These are phyloP conservation scores for Bauhinia variegata DNA, from an alignment of 306 rosid species.

Conservation along the genomic window DNA sequence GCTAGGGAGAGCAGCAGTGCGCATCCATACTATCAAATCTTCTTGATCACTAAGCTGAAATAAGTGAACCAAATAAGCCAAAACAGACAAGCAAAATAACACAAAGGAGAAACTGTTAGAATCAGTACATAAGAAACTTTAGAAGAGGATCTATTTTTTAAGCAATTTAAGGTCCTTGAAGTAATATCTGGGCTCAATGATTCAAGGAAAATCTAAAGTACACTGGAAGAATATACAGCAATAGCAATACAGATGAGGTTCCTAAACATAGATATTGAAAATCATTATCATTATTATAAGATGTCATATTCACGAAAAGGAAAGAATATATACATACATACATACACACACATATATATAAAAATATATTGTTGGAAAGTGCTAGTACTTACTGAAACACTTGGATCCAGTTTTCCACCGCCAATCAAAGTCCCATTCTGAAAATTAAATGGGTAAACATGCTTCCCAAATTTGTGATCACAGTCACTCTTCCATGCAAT, in stretches of 20 bases:
- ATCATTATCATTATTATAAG: neutral
- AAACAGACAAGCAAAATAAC: conserved; percentile 33
- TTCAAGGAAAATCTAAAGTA: no score
- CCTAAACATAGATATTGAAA: conserved; percentile 9
- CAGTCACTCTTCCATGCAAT: conserved; percentile 98
- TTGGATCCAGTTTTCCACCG: conserved; percentile 78
- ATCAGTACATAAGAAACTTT: conserved; percentile 27
- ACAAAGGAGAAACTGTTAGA: conserved; percentile 25
- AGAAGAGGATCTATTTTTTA: neutral
- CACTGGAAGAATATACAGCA: no score
- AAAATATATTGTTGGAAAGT: conserved; percentile 25
- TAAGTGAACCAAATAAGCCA: conserved; percentile 34
- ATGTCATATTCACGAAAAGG: conserved; percentile 1
- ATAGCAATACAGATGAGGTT: neutral
- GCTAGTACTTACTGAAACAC: conserved; percentile 69
- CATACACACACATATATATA: no score
- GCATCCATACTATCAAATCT: conserved; percentile 98
- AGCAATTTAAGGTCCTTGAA: no score
- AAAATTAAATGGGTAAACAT: conserved; percentile 89
- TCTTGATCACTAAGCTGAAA: conserved; percentile 90
- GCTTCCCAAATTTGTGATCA: conserved; percentile 82
- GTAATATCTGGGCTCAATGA: no score
- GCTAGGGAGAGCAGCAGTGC: conserved; percentile 95
- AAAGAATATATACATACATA: no score
- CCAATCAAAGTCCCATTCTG: conserved; percentile 90